Evolutionary conservation across 139 green algal species (phyloP).

Genomic region (Edaphochlamys debaryana): DNA sequence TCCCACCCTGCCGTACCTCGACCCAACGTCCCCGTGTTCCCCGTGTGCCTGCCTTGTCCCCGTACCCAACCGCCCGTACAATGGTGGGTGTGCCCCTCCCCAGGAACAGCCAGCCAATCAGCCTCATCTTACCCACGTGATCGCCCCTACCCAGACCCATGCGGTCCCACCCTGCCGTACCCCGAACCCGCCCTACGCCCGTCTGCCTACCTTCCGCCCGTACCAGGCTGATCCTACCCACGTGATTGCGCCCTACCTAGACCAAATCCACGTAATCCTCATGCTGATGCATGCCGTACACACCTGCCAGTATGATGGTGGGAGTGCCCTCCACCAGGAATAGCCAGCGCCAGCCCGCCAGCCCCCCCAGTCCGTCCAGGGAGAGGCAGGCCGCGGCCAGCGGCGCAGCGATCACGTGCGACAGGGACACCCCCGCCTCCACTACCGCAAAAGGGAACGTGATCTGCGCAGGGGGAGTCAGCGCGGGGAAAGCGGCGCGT

Average conservation of each 20-base stretch:
- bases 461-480: neutral
- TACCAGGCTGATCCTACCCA: too few species aligned
- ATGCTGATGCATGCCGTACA: too few species aligned
- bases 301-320: slow-evolving; percentile 26
- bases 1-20: too few species aligned
- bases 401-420: slow-evolving; percentile 66
- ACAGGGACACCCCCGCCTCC: slow-evolving; percentile 56
- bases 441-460: slow-evolving; percentile 41
- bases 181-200: neutral
- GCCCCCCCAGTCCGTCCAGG: slow-evolving; percentile 68
- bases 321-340: slow-evolving; percentile 77
- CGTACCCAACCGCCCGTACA: neutral
- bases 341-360: slow-evolving; percentile 81
- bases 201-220: neutral
- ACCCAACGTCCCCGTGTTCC: neutral
- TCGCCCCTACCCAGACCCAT: too few species aligned
- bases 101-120: neutral
- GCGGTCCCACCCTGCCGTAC: neutral
- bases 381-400: slow-evolving; percentile 73
- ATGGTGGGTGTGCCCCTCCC: neutral
- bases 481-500: too few species aligned
- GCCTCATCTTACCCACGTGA: too few species aligned
- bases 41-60: neutral
- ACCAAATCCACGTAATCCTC: too few species aligned
- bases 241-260: too few species aligned